These are phyloP conservation scores for Yamadazyma aaseri DNA, from an alignment of 1,139 yeast genomes.

Conservation along the genomic window DNA sequence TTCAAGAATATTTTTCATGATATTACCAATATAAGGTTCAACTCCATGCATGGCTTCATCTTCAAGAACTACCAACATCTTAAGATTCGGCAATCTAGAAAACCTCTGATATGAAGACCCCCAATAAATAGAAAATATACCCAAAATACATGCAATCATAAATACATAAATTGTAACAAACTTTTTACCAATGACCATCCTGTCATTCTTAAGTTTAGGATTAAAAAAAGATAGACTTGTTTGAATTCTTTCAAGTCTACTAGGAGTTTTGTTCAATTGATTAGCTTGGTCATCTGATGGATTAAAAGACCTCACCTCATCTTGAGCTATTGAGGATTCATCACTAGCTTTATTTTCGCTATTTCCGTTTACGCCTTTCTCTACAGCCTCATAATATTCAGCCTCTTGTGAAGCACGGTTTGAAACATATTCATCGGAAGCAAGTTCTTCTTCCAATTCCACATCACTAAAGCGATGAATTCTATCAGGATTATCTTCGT, in stretches of 20 bases:
- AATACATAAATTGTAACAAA: conserved; percentile 19
- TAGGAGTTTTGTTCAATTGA: conserved; percentile 10
- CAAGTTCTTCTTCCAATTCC: too few species aligned
- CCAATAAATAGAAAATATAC: conserved; percentile 42
- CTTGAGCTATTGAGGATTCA: too few species aligned
- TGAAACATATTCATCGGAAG: too few species aligned
- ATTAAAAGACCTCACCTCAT: conserved; percentile 10
- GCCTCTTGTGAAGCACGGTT: too few species aligned
- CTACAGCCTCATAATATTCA: too few species aligned
- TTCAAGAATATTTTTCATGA: conserved; percentile 19
- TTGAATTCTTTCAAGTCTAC: conserved; percentile 14
- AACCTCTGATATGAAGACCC: conserved; percentile 37
- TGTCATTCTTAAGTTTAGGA: conserved; percentile 19
- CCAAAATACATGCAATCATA: conserved; percentile 32
- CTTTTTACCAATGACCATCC: conserved; percentile 19
- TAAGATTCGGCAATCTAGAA: conserved; percentile 29
- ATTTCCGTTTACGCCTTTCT: too few species aligned
- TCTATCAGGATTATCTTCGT: too few species aligned
- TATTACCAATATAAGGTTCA: conserved; percentile 32
- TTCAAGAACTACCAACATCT: conserved; percentile 41
- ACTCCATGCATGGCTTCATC: conserved; percentile 30
- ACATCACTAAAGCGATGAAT: too few species aligned
- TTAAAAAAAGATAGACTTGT: conserved; percentile 28
- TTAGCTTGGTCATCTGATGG: conserved; percentile 3
- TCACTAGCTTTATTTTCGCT: too few species aligned